phyloP scores from a whole-genome alignment of 2,329 filamentous ascomycete genomes.

The Colletotrichum graminicola region DNA sequence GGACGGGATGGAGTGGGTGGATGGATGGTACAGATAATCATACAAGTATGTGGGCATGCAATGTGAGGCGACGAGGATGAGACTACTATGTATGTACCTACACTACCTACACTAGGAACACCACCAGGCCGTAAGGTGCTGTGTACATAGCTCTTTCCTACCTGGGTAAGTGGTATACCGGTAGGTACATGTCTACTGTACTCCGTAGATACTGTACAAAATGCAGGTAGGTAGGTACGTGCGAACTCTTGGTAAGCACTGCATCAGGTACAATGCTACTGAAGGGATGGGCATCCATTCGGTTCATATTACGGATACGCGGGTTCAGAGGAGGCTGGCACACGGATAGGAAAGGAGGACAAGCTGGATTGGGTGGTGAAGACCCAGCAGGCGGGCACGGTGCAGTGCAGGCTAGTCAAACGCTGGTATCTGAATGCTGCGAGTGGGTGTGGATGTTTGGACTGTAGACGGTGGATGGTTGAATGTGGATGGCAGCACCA shows the following conservation, averaged over 20 bases:
- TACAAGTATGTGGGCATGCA: background rate
- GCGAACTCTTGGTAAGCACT: background rate
- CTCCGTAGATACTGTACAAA: too few relatives aligned
- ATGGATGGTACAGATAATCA: too few relatives aligned
- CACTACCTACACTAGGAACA: too few relatives aligned
- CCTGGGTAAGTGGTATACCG: too few relatives aligned
- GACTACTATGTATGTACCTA: background rate
- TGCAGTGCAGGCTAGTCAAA: slow-evolving; percentile 13
- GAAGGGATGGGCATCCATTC: background rate
- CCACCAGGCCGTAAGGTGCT: background rate
- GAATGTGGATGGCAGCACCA: slow-evolving; percentile 4
- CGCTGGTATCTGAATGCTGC: slow-evolving; percentile 3
- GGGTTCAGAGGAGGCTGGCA: slow-evolving; percentile 1
- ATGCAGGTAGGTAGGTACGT: too few relatives aligned
- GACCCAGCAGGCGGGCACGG: slow-evolving; percentile 33
- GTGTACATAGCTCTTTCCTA: too few relatives aligned
- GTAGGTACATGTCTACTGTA: too few relatives aligned
- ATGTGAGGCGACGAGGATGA: slow-evolving; percentile 1
- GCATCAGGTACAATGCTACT: background rate
- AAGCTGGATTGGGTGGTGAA: slow-evolving; percentile 32
- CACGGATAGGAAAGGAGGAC: slow-evolving; percentile 20
- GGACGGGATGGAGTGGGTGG: background rate
- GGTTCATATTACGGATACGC: background rate
- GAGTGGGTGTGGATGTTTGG: slow-evolving; percentile 13
- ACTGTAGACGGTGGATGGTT: slow-evolving; percentile 1